Evolutionary conservation across 208 protist genomes (phyloP).

Genomic region (Crithidia bombi): DNA sequence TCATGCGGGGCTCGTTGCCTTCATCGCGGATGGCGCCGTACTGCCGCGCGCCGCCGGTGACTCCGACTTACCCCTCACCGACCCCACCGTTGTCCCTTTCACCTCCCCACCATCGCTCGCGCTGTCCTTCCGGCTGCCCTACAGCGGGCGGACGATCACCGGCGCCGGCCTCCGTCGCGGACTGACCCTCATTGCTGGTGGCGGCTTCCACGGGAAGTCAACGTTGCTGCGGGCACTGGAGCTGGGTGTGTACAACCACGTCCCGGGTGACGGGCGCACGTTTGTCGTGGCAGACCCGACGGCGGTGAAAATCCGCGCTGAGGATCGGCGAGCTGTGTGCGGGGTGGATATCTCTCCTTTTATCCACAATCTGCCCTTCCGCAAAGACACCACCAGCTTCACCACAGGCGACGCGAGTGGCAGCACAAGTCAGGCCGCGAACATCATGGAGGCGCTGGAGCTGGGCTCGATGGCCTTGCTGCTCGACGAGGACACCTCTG

Average conservation of each 20-base stretch:
- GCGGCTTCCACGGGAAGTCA: constrained; percentile 96
- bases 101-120: constrained; percentile 65
- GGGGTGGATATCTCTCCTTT: constrained; percentile 95
- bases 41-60: constrained; percentile 90
- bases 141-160: constrained; percentile 46
- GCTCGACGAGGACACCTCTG: constrained; percentile 96
- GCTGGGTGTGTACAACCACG: constrained; percentile 95
- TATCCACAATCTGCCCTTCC: constrained; percentile 90
- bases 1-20: constrained; percentile 68
- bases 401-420: constrained; percentile 86
- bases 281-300: constrained; percentile 85
- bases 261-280: constrained; percentile 92
- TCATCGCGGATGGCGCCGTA: constrained; percentile 91
- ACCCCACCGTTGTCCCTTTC: constrained; percentile 69
- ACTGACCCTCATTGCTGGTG: constrained; percentile 95
- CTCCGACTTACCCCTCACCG: constrained; percentile 77
- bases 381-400: constrained; percentile 73
- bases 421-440: constrained; percentile 92
- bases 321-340: constrained; percentile 90
- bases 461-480: constrained; percentile 85
- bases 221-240: constrained; percentile 93
- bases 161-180: constrained; percentile 93
- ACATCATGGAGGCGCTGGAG: constrained; percentile 95
- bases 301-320: constrained; percentile 93
- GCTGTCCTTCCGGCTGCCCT: constrained; percentile 74